These are phyloP conservation scores for Didymella pinodella DNA, from an alignment of 2,329 filamentous ascomycete genomes.

Conservation along the genomic window DNA sequence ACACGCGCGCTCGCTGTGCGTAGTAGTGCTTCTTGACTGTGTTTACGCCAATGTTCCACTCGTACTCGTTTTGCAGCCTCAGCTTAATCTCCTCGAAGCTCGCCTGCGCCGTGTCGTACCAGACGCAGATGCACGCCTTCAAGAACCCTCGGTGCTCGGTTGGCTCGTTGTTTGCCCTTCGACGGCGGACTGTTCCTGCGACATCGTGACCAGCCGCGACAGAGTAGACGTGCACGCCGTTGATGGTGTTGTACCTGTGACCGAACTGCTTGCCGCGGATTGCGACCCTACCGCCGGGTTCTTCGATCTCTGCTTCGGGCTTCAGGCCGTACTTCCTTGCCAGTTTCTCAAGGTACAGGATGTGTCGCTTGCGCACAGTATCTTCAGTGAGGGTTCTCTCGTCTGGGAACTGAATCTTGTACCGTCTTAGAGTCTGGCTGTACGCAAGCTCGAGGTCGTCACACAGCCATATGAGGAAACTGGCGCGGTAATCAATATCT, in stretches of 20 bases:
- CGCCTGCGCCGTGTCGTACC: constrained; percentile 21
- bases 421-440: constrained; percentile 15
- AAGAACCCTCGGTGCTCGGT: constrained; percentile 11
- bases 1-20: constrained; percentile 17
- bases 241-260: constrained; percentile 11
- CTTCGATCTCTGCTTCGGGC: constrained; percentile 10
- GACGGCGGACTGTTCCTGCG: not conserved
- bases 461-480: constrained; percentile 26
- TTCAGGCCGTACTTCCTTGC: constrained; percentile 21
- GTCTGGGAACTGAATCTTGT: constrained; percentile 17
- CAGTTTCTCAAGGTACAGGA: constrained; percentile 3
- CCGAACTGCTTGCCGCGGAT: constrained; percentile 21
- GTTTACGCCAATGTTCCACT: constrained; percentile 22
- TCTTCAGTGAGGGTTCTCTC: constrained; percentile 19
- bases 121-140: constrained; percentile 28
- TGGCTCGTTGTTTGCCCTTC: constrained; percentile 1
- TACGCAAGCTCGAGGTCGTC: constrained; percentile 25
- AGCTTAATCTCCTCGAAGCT: constrained; percentile 23
- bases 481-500: constrained; percentile 22
- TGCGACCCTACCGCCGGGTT: constrained; percentile 9
- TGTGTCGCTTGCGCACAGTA: constrained; percentile 27
- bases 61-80: constrained; percentile 20
- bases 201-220: not conserved
- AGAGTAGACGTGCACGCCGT: constrained; percentile 2
- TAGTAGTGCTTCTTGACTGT: constrained; percentile 28